Evolutionary conservation across 2,329 filamentous ascomycete genomes (phyloP), one percentile per base, ranked within the genome.

Genomic region (Trichoderma sp.): DNA sequence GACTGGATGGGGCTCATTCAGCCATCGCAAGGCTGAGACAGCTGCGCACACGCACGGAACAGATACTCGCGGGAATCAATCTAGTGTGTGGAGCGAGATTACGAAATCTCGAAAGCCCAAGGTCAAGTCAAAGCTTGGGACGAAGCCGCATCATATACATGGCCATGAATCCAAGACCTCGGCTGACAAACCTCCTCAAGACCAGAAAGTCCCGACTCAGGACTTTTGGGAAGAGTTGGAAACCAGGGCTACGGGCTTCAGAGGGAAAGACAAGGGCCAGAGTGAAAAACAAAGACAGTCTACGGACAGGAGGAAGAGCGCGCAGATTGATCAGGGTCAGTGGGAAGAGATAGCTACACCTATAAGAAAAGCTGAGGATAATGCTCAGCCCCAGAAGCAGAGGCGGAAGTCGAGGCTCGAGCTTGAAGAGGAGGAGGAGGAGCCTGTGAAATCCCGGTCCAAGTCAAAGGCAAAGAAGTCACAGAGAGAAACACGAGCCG

Each of bases 321-420:
- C 39, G 21, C 64, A 59, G 21, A 16, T n/a, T 49, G 10, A 3
- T 4, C 54, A 28, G 16, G 64, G 43, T 10, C 55, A 55, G 16
- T 28, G 30, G 24, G 34, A 46, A 10, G 58, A 46, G 13, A 30
- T 34, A 24, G 16, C 26, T 7, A 34, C 37, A 49, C 21, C 58
- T 18, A 4, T 24, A 18, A 32, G 24, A 18, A 64, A 68, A 28
- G 65, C 46, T 51, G 34, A 43, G 2, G 69, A 70, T 30, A 68
- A 72, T 3, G 58, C 55, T 39, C 54, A 61, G 24, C 60, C 70
- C 26, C 72, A 72, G 13, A 75, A 74, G 51, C 67, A 73, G 10
- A 73, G 72, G 49, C 74, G 76, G 30, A 76, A 72, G 55, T 77
- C 77, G 7, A 75, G 78, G 30, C 79, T 79, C 49, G 77, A 79